These are phyloP conservation scores for Beauveria varroae DNA, from an alignment of 2,329 filamentous ascomycete genomes.

Conservation along the genomic window DNA sequence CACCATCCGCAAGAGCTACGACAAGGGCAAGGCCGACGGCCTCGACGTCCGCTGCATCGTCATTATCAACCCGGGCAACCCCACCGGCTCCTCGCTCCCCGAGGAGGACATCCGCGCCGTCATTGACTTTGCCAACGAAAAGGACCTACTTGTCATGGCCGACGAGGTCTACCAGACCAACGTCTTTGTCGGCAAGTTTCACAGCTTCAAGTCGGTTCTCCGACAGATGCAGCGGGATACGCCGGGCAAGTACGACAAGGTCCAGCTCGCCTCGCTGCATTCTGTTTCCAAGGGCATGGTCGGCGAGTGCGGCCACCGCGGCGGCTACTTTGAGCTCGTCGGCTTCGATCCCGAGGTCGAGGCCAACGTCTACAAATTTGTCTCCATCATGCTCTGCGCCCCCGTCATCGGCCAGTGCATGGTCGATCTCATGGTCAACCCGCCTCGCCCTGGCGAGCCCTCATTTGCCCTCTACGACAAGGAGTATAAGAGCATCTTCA, in stretches of 20 bases:
- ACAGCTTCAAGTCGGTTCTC: conserved; percentile 88
- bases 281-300: conserved; percentile 98
- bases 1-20: conserved; percentile 66
- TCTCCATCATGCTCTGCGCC: conserved; percentile 93
- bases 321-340: conserved; percentile 93
- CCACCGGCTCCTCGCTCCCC: conserved; percentile 80
- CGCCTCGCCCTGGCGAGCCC: conserved; percentile 73
- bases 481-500: conserved; percentile 79
- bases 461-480: conserved; percentile 75
- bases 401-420: conserved; percentile 94
- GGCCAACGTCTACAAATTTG: conserved; percentile 96
- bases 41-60: conserved; percentile 88
- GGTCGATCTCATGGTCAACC: conserved; percentile 97
- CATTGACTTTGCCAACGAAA: conserved; percentile 77
- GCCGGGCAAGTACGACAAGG: conserved; percentile 68
- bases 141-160: conserved; percentile 83
- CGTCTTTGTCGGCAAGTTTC: conserved; percentile 89
- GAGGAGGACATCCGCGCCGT: conserved; percentile 74
- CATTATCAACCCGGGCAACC: conserved; percentile 98
- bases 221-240: conserved; percentile 69
- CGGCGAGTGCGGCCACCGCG: conserved; percentile 94
- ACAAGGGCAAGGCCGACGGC: conserved; percentile 67
- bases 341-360: conserved; percentile 81
- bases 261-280: conserved; percentile 90
- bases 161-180: conserved; percentile 99